Evolutionary conservation across 257 asterid species (phyloP).

Genomic region (Solanum medicagineum): DNA sequence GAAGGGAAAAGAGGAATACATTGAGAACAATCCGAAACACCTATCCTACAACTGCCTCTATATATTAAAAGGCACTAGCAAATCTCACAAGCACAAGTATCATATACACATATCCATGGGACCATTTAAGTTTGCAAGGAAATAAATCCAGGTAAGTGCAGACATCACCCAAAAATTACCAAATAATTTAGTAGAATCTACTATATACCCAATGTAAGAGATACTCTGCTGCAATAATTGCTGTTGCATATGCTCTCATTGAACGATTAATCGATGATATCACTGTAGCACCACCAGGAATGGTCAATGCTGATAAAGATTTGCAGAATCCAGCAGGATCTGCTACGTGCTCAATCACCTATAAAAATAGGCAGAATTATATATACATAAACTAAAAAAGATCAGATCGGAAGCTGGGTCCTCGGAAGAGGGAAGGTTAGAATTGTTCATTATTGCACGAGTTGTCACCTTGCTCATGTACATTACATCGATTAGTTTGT

Average conservation of each 20-base stretch:
- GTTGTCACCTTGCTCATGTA: neutral
- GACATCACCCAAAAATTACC: neutral
- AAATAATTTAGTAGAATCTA: neutral
- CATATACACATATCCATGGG: neutral
- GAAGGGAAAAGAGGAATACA: neutral
- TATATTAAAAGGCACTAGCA: neutral
- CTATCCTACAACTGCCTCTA: neutral
- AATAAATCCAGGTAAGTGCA: neutral
- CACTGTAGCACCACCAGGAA: conserved; percentile 58
- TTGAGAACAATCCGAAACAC: neutral
- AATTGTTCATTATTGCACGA: neutral
- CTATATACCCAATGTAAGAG: conserved; percentile 66
- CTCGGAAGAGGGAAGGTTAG: neutral
- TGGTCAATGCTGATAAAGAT: conserved; percentile 72
- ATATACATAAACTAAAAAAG: neutral
- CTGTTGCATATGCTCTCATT: conserved; percentile 88
- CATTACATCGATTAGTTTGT: neutral
- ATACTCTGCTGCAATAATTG: conserved; percentile 70
- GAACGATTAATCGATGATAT: conserved; percentile 90
- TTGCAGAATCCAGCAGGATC: conserved; percentile 82
- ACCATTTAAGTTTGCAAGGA: neutral
- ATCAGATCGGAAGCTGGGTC: neutral
- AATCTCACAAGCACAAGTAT: neutral
- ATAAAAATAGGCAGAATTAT: neutral
- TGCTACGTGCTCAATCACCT: conserved; percentile 98